Evolutionary conservation across 768 basidiomycete genomes (phyloP).

Genomic region (Podaxis mareebaensis): DNA sequence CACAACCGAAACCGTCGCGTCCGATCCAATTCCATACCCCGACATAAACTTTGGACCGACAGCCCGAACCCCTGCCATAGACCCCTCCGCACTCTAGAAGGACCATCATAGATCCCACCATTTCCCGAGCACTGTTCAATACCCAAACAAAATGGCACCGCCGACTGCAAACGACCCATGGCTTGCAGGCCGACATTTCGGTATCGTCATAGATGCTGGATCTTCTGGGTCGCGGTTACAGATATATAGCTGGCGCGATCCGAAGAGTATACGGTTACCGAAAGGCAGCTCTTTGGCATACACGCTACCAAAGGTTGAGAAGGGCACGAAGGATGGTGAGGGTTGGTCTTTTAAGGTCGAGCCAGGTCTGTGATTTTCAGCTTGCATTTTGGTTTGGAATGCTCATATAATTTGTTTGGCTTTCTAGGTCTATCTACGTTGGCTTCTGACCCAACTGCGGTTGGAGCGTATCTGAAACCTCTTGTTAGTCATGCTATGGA

Average conservation of each 20-base stretch:
- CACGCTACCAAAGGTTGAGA: constrained; percentile 83
- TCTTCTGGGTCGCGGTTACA: constrained; percentile 95
- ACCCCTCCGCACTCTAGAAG: background rate
- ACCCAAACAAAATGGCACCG: constrained; percentile 59
- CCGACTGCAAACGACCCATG: constrained; percentile 71
- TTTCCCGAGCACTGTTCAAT: background rate
- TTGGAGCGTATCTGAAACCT: constrained; percentile 79
- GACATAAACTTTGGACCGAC: background rate
- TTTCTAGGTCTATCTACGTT: constrained; percentile 83
- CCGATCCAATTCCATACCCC: background rate
- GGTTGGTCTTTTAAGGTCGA: constrained; percentile 92
- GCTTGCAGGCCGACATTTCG: constrained; percentile 81
- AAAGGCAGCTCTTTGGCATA: constrained; percentile 53
- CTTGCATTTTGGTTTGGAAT: background rate
- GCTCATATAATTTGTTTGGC: background rate
- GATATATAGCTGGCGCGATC: constrained; percentile 96
- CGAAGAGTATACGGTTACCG: constrained; percentile 51
- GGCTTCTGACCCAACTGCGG: constrained; percentile 62
- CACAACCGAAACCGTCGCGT: background rate
- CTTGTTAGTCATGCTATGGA: constrained; percentile 80
- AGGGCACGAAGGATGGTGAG: constrained; percentile 79
- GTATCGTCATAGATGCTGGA: constrained; percentile 97
- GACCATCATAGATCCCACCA: too few species aligned
- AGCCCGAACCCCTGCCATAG: background rate
- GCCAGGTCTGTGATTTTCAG: constrained; percentile 67